Evolutionary conservation across 169 alveolate genomes (phyloP), one percentile per base, ranked within the genome.

Genomic region (Blepharisma undulans): DNA sequence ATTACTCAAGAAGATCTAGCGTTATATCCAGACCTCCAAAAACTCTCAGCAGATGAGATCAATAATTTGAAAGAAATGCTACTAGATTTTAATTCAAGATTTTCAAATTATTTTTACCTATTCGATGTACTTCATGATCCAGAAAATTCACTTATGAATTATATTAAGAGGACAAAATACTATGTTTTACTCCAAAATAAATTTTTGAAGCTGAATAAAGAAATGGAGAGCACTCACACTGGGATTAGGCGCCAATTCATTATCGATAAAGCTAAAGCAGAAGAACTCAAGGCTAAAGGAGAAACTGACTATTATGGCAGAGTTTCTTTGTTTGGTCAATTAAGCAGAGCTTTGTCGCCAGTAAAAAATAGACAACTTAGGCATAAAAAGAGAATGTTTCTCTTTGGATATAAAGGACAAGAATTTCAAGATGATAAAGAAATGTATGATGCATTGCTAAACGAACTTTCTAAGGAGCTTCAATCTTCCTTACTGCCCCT

Each of bases 391-490:
- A 72, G 92, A 34, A 76, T 87, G 25, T 87, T 18, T 19, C 7
- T 72, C 33, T 82, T 94, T 21, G 88, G 84, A 66, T 94, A 91
- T 81, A 79, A 36, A 88, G 95, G 95, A 30, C 95, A 94, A 88
- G 95, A 91, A 27, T 91, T 94, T 0, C 87, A 87, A 48, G 96
- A 94, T 84, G 92, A 81, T 8, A 93, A 94, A 61, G 96, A 95
- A 21, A 94, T 90, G 59, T 94, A 94, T 87, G 88, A 91, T 32
- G 96, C 92, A 74, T 27, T 89, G 7, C 76, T 94, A 22, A 77
- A 90, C 34, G 90, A 87, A 59, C 86, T 94, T 29, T 87, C 91
- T 80, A 90, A 92, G 22, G 96, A 94, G 84, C 92, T 94, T 33
- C 91, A 90, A 79, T 88, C 93, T 4, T 19, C 85, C 25, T 92